A percentile compares a stretch with the other conserved stretches of the same genome.
These are phyloP conservation scores for Aspergillus intermedius DNA, from an alignment of 2,329 filamentous ascomycete species.

Conservation along the genomic window DNA sequence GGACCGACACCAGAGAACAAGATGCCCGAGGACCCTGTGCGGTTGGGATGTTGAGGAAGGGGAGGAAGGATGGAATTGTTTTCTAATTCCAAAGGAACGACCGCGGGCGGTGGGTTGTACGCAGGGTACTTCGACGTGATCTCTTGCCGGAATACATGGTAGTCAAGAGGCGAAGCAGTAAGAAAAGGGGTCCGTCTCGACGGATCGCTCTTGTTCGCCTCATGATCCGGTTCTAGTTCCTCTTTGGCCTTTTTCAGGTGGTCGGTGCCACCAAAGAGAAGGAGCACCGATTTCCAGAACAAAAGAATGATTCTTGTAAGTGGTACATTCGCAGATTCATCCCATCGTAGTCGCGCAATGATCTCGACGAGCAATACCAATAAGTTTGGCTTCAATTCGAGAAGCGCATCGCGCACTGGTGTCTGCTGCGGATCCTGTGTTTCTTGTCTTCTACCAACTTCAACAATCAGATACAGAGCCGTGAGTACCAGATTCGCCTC, in stretches of 20 bases:
- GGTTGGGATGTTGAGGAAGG: conserved; percentile 65
- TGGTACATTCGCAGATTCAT: conserved; percentile 47
- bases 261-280: conserved; percentile 73
- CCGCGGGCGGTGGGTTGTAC: conserved; percentile 79
- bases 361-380: conserved; percentile 66
- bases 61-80: conserved; percentile 87
- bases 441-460: conserved; percentile 35
- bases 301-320: conserved; percentile 70
- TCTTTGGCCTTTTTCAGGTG: conserved; percentile 69
- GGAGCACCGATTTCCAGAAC: conserved; percentile 84
- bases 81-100: conserved; percentile 80
- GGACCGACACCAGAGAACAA: conserved; percentile 53
- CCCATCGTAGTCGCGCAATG: conserved; percentile 65
- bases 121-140: conserved; percentile 97
- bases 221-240: conserved; percentile 53
- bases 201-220: conserved; percentile 37
- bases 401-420: conserved; percentile 32
- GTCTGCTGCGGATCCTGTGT: conserved; percentile 15
- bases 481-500: conserved; percentile 40
- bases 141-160: conserved; percentile 92
- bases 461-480: conserved; percentile 37
- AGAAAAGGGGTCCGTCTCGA: conserved; percentile 68
- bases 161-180: conserved; percentile 88
- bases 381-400: conserved; percentile 59
- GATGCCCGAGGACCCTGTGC: conserved; percentile 55